These are phyloP conservation scores for Phascolomyces articulosus DNA, from an alignment of 371 early-diverging fungal species.

Conservation along the genomic window DNA sequence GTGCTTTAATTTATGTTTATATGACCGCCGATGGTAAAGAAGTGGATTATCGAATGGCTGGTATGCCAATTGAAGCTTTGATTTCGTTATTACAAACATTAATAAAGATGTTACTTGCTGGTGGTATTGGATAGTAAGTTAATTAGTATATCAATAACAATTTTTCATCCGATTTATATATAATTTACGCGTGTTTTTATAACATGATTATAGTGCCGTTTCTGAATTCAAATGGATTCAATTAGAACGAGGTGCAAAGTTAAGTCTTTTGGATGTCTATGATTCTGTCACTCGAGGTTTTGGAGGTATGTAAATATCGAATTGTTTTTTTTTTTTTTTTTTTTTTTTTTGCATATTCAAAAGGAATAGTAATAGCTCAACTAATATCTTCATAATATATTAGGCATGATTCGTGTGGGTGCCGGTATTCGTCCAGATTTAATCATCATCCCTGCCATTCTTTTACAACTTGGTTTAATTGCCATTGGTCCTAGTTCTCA, in stretches of 20 bases:
- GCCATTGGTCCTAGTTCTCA: conserved; percentile 21
- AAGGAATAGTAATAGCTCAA: neutral
- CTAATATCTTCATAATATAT: neutral
- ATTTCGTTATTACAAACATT: conserved; percentile 24
- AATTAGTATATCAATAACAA: neutral
- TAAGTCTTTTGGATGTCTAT: conserved; percentile 18
- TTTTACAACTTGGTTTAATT: conserved; percentile 17
- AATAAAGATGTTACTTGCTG: conserved; percentile 22
- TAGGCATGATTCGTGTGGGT: conserved; percentile 7
- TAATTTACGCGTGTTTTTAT: no score
- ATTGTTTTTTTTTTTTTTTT: neutral
- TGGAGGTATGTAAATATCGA: conserved; percentile 8
- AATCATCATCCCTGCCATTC: conserved; percentile 11
- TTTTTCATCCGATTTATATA: no score
- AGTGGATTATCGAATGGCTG: conserved; percentile 21
- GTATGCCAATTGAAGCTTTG: conserved; percentile 22
- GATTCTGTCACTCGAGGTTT: conserved; percentile 19
- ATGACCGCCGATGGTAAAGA: conserved; percentile 21
- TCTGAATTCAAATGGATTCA: conserved; percentile 25
- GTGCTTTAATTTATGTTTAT: conserved; percentile 17
- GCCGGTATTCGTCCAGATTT: conserved; percentile 11
- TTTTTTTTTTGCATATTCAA: neutral
- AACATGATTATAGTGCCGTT: conserved; percentile 11
- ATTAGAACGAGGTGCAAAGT: conserved; percentile 13
- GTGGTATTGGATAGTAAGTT: conserved; percentile 34